Evolutionary conservation across 306 rosid species (phyloP).

Genomic region (Dalbergia oliveri): DNA sequence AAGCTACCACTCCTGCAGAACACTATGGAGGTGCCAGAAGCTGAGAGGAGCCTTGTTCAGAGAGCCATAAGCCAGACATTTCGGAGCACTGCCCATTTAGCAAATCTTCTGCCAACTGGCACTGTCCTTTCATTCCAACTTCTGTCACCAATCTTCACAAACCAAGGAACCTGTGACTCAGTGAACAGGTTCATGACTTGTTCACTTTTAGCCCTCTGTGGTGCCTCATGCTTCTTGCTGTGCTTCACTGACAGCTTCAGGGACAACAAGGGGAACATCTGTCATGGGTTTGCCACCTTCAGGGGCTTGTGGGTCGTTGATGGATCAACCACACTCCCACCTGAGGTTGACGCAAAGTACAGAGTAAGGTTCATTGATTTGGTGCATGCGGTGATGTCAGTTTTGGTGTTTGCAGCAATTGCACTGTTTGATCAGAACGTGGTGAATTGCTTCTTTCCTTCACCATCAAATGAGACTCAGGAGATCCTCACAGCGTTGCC

Average conservation of each 20-base stretch:
- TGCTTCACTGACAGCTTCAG: slow-evolving; percentile 74
- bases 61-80: slow-evolving; percentile 78
- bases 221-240: slow-evolving; percentile 62
- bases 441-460: slow-evolving; percentile 64
- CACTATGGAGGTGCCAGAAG: slow-evolving; percentile 38
- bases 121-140: slow-evolving; percentile 82
- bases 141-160: slow-evolving; percentile 73
- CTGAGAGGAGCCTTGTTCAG: slow-evolving; percentile 57
- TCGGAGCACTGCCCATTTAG: slow-evolving; percentile 76
- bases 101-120: slow-evolving; percentile 85
- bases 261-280: slow-evolving; percentile 69
- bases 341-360: slow-evolving; percentile 52
- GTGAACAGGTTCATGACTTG: slow-evolving; percentile 54
- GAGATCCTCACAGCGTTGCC: slow-evolving; percentile 64
- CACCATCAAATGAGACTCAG: slow-evolving; percentile 55
- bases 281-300: slow-evolving; percentile 73
- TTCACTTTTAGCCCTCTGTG: slow-evolving; percentile 59
- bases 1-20: slow-evolving; percentile 59
- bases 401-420: slow-evolving; percentile 70
- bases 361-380: slow-evolving; percentile 58
- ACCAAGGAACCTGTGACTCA: slow-evolving; percentile 71
- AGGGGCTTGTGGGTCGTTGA: slow-evolving; percentile 72
- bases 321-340: slow-evolving; percentile 54
- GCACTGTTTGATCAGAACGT: slow-evolving; percentile 71
- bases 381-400: slow-evolving; percentile 66